Conservation (phyloP, 768 basidiomycete genomes). For the Suillus weaverae region DNA sequence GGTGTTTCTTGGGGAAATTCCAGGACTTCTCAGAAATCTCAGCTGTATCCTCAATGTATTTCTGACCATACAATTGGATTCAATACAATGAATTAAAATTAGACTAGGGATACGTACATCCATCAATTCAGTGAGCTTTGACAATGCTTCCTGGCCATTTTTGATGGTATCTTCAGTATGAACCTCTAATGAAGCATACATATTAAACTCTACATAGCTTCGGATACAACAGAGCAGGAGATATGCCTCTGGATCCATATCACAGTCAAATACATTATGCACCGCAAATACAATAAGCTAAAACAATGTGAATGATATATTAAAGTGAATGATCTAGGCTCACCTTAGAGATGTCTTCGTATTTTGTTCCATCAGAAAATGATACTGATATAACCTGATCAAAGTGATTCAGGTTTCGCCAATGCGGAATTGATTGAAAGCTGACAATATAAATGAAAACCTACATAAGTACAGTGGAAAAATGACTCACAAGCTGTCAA, state of each 20-base stretch:
- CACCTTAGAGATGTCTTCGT: background rate
- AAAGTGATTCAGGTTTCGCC: background rate
- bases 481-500: background rate
- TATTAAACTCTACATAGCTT: background rate
- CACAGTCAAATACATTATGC: background rate
- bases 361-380: background rate
- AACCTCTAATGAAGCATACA: background rate
- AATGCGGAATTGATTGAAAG: background rate
- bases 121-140: background rate
- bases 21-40: background rate
- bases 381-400: background rate
- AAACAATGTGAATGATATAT: background rate
- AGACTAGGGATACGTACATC: background rate
- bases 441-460: background rate
- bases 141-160: background rate
- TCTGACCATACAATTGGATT: background rate
- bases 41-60: background rate
- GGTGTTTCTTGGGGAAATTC: background rate
- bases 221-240: background rate
- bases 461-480: background rate
- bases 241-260: background rate
- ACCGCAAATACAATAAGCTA: background rate
- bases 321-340: no score
- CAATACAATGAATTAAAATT: no score
- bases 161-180: background rate